These are phyloP conservation scores for Colletotrichum gloeosporioides DNA, from an alignment of 2,329 filamentous ascomycete species.

Conservation along the genomic window DNA sequence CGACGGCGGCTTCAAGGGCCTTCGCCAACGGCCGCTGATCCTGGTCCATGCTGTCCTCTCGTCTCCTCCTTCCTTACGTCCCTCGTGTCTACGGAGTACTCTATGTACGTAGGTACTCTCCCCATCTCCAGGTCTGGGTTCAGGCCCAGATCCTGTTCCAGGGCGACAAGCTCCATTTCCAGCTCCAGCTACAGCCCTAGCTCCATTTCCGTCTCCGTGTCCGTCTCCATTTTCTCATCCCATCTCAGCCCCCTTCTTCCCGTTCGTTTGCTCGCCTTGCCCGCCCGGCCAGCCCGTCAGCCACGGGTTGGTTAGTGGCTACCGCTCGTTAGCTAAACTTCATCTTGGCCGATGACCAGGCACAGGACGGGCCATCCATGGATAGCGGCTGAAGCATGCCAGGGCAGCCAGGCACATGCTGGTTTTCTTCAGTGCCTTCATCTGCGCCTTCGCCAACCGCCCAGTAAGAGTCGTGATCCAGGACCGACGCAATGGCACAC, in stretches of 20 bases:
- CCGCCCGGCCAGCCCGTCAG: slow-evolving; percentile 11
- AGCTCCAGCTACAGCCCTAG: background rate
- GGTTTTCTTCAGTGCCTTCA: background rate
- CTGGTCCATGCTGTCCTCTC: slow-evolving; percentile 7
- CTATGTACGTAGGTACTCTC: background rate
- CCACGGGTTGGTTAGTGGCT: background rate
- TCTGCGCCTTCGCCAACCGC: background rate
- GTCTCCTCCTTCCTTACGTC: background rate
- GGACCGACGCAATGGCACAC: background rate
- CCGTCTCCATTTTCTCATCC: background rate
- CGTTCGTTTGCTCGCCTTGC: slow-evolving; percentile 7
- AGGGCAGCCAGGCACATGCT: background rate
- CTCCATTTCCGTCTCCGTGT: background rate
- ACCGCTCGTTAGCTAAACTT: background rate
- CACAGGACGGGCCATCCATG: background rate
- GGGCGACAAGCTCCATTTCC: background rate
- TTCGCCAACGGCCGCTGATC: background rate
- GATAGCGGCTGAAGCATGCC: background rate
- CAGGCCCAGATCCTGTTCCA: background rate
- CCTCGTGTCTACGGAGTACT: background rate
- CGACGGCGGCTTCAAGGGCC: background rate
- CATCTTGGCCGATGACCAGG: background rate
- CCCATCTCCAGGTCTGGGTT: background rate
- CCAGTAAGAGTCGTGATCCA: background rate
- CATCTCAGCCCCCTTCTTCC: background rate